Evolutionary conservation across 192 early-diverging fungal species (phyloP), one percentile per base, ranked within the genome.

Genomic region (Coemansia sp.): DNA sequence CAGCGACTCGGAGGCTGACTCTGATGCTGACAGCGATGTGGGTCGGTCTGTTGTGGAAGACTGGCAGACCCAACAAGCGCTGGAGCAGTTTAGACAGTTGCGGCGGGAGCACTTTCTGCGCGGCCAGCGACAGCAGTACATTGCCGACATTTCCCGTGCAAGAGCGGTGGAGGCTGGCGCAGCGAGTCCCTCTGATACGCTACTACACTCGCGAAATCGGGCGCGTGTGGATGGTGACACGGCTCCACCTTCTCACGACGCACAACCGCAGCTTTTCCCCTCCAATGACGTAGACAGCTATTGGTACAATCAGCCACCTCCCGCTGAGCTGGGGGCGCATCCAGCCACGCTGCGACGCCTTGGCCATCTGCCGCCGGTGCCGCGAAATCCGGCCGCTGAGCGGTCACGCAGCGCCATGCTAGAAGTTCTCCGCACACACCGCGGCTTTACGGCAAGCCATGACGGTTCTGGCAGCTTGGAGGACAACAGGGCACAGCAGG

Each of bases 251-350:
- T 54, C 63, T 7, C 51, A n/a, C 4, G 63, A 56, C n/a, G 20
- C 64, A 5, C 19, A 23, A 51, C 57, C 24, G 14, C 71, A 52
- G 36, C 67, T 68, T 20, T 82, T 76, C 17, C 74, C 75, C 30
- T 76, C 75, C 4, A 82, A 76, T 46, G 75, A 82, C 61, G 74
- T 82, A 24, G 74, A 82, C 67, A 82, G 79, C 67, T 82, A 82
- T 67, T 82, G 79, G 79, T 82, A 82, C 58, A 72, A 82, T 62
- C 79, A 82, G 70, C 67, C 74, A 17, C 1, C 33, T 36, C 10
- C 33, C 6, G 33, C 23, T 0, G 55, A 52, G 30, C 29, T 54
- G 7, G 36, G 53, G 32, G 19, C 31, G 23, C 61, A 57, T 14
- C 21, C 62, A 0, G 54, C 27, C 19, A 14, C 55, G 3, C 57